A percentile compares a stretch with the other conserved stretches of the same genome.
These are phyloP conservation scores for Cornus controversa DNA, from an alignment of 148 eudicot species.

Conservation along the genomic window DNA sequence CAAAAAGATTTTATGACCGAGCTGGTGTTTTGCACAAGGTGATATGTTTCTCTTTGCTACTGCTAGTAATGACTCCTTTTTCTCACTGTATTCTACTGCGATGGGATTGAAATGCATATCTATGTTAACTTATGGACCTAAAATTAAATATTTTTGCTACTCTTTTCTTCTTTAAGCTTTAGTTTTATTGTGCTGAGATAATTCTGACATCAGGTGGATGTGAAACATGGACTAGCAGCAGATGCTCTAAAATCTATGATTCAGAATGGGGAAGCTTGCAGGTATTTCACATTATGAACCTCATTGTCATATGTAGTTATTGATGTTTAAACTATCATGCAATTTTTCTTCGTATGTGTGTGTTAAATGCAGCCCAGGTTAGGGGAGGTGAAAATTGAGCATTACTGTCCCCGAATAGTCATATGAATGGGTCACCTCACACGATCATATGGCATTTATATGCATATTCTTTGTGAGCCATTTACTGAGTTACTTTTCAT, in stretches of 20 bases:
- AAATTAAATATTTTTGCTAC: not conserved
- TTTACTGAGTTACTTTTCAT: too few species aligned
- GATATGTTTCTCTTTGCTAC: slow-evolving; percentile 1
- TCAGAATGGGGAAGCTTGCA: slow-evolving; percentile 70
- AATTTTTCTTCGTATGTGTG: not conserved
- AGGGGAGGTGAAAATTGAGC: not conserved
- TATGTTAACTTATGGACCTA: not conserved
- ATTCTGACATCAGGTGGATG: slow-evolving; percentile 46
- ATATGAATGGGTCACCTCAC: not conserved
- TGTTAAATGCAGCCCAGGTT: not conserved
- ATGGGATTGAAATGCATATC: not conserved
- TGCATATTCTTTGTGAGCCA: too few species aligned
- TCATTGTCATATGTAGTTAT: not conserved
- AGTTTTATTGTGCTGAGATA: slow-evolving; percentile 3
- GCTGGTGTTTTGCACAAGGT: slow-evolving; percentile 93
- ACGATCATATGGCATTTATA: not conserved
- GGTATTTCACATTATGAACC: slow-evolving; percentile 26
- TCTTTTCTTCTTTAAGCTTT: not conserved
- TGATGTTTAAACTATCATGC: not conserved
- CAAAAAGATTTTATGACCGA: slow-evolving; percentile 68
- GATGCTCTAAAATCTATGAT: slow-evolving; percentile 64
- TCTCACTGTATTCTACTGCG: not conserved
- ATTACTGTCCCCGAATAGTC: not conserved
- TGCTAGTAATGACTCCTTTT: not conserved
- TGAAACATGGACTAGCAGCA: slow-evolving; percentile 71